Percentiles rank a stretch among this genome's conserved stretches.
Evolutionary conservation across 2,329 filamentous ascomycete species (phyloP).

Genomic region (Domatiomyces catenatus): DNA sequence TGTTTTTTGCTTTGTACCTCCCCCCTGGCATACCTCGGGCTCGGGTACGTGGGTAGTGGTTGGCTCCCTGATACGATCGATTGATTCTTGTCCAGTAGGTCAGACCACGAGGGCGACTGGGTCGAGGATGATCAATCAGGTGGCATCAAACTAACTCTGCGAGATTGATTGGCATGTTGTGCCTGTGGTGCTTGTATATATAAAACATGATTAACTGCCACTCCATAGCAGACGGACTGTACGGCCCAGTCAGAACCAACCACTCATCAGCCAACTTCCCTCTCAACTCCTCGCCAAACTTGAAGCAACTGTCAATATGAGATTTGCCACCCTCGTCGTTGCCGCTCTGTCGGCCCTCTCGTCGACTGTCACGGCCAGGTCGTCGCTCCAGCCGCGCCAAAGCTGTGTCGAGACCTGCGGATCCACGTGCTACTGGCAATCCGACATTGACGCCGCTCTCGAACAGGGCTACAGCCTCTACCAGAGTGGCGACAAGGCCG

Average conservation of each 20-base stretch:
- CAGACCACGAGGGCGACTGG: background rate
- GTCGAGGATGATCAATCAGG: background rate
- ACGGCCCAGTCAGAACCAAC: background rate
- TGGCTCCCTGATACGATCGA: background rate
- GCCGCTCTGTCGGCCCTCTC: background rate
- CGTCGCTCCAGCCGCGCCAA: slow-evolving; percentile 22
- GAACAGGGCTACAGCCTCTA: slow-evolving; percentile 39
- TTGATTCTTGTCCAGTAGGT: background rate
- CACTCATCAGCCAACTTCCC: background rate
- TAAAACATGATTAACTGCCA: background rate
- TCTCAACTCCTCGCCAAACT: background rate
- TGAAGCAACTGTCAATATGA: slow-evolving; percentile 1
- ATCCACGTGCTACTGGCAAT: slow-evolving; percentile 35
- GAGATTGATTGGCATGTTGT: no score
- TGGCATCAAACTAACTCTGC: background rate
- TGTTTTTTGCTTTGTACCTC: no score
- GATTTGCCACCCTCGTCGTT: slow-evolving; percentile 4
- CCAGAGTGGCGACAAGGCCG: slow-evolving; percentile 22
- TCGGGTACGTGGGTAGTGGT: background rate
- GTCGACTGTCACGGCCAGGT: slow-evolving; percentile 7
- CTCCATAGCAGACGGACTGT: background rate
- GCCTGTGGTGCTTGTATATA: background rate
- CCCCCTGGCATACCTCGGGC: no score
- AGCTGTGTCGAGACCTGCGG: slow-evolving; percentile 40
- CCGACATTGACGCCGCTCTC: slow-evolving; percentile 35